Percentiles rank a stretch among this genome's conserved stretches.
Evolutionary conservation across 371 early-diverging fungal genomes (phyloP).

Genomic region (Rhizopus sp.): DNA sequence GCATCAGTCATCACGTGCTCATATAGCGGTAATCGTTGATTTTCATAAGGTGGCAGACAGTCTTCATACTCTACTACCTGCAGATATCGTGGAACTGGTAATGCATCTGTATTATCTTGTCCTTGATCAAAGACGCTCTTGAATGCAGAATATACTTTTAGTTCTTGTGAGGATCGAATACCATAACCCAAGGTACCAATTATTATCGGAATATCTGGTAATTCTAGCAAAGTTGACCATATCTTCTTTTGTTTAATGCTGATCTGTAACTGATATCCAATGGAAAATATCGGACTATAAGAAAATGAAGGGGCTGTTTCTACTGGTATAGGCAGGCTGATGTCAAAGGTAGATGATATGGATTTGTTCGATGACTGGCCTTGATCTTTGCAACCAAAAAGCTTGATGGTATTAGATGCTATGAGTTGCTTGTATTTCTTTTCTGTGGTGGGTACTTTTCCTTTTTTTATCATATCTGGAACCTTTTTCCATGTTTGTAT

Average conservation of each 20-base stretch:
- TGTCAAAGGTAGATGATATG: not conserved
- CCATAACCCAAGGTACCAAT: slow-evolving; percentile 40
- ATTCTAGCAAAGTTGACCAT: slow-evolving; percentile 2
- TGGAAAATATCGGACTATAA: slow-evolving; percentile 13
- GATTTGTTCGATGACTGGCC: not conserved
- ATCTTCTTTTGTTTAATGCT: slow-evolving; percentile 11
- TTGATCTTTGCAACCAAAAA: not conserved
- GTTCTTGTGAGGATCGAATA: slow-evolving; percentile 30
- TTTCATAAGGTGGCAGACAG: slow-evolving; percentile 28
- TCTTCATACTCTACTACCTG: slow-evolving; percentile 31
- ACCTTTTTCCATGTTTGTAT: slow-evolving; percentile 14
- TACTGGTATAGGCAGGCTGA: not conserved
- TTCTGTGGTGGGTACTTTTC: not conserved
- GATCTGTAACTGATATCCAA: slow-evolving; percentile 13
- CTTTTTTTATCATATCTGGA: not conserved
- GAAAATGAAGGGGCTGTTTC: slow-evolving; percentile 17
- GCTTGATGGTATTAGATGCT: not conserved
- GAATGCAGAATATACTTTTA: slow-evolving; percentile 25
- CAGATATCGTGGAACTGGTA: slow-evolving; percentile 28
- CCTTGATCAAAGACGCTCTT: slow-evolving; percentile 5
- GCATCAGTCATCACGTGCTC: slow-evolving; percentile 58
- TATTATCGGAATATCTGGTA: slow-evolving; percentile 23
- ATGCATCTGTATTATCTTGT: not conserved
- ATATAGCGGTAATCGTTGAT: slow-evolving; percentile 61
- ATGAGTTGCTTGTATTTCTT: not conserved